Base-by-base conservation (phyloP, 495 filamentous ascomycete species). In the Neurospora intermedia region DNA sequence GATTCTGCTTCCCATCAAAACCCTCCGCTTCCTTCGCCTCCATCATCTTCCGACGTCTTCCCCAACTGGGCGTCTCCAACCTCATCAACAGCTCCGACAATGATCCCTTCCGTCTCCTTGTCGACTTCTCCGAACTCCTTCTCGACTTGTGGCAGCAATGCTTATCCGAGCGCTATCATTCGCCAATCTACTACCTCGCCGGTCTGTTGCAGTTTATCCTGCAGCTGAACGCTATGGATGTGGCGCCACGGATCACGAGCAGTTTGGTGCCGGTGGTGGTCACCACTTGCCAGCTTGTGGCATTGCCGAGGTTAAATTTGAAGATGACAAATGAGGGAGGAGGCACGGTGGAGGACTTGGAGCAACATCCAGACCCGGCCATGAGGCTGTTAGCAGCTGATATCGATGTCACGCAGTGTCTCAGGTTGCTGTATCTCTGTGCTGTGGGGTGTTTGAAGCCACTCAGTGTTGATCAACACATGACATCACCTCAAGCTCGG, bases 91-190 rank as follows among this genome's bases (percentile, higher is more conserved):
- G 54, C 54, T 62, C 54, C 54, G 23, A 62, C 27, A 16, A 62
- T 62, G 78, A 84, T 8, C 82, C 83, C 10, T 72, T 81, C 72
- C 76, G 79, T 42, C 73, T 85, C 4, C 80, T 85, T 4, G 75
- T 81, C 39, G 84, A 86, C 70, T 86, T 87, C 69, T 80, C 81
- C 16, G 78, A 84, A 62, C 73, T 82, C 42, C 76, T 84, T 27
- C 77, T 87, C 43, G 81, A 83, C 6, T 70, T 86, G 40, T 87
- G 85, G 85, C 80, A 79, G 48, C 79, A 74, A n/a, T 85, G 84
- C 69, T 79, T 79, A 23, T 75, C 78, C 3, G 83, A 87, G 70
- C 73, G 73, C 23, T 79, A 85, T 77, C 78, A 84, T 43, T 78
- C 74, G 10, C 84, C 85, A 6, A 83, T 87, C 39, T 82, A 81